A percentile compares a stretch with the other conserved stretches of the same genome.
These are phyloP conservation scores for Polyrhizophydium stewartii DNA, from an alignment of 371 early-diverging fungal genomes.

Conservation along the genomic window DNA sequence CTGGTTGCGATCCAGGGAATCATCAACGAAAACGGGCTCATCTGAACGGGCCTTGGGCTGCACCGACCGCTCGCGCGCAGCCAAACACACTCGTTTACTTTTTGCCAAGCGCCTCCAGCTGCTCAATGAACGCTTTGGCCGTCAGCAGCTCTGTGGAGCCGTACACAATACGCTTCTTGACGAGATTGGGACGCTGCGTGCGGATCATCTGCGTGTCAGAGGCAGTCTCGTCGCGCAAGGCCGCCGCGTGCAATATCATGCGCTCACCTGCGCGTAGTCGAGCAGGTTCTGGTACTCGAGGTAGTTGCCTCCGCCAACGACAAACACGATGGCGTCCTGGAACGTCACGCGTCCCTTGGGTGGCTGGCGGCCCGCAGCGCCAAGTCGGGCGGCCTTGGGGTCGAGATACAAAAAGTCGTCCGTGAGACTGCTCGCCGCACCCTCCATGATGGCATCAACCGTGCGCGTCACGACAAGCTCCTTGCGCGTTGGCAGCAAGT, in stretches of 20 bases:
- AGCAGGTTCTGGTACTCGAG: slow-evolving; percentile 92
- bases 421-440: slow-evolving; percentile 31
- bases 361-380: slow-evolving; percentile 12
- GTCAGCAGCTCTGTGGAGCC: slow-evolving; percentile 94
- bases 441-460: slow-evolving; percentile 80
- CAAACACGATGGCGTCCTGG: slow-evolving; percentile 92
- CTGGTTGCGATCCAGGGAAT: slow-evolving; percentile 41
- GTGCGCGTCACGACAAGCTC: slow-evolving; percentile 83
- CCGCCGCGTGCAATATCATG: neutral
- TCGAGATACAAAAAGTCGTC: slow-evolving; percentile 88
- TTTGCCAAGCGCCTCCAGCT: slow-evolving; percentile 63
- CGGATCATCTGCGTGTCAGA: too few species aligned
- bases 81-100: too few species aligned
- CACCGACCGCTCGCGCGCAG: too few species aligned
- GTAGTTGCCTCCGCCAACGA: slow-evolving; percentile 95
- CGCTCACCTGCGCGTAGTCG: slow-evolving; percentile 66
- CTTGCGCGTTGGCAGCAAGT: slow-evolving; percentile 82
- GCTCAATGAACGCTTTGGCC: slow-evolving; percentile 78
- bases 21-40: slow-evolving; percentile 29
- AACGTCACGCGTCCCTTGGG: slow-evolving; percentile 52
- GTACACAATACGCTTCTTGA: slow-evolving; percentile 83
- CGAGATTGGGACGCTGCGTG: neutral
- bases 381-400: slow-evolving; percentile 56
- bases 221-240: too few species aligned
- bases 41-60: too few species aligned